Evolutionary conservation across 129 eudicot species (phyloP), one percentile per base, ranked within the genome.

Genomic region (Chrysanthemum makinoi): DNA sequence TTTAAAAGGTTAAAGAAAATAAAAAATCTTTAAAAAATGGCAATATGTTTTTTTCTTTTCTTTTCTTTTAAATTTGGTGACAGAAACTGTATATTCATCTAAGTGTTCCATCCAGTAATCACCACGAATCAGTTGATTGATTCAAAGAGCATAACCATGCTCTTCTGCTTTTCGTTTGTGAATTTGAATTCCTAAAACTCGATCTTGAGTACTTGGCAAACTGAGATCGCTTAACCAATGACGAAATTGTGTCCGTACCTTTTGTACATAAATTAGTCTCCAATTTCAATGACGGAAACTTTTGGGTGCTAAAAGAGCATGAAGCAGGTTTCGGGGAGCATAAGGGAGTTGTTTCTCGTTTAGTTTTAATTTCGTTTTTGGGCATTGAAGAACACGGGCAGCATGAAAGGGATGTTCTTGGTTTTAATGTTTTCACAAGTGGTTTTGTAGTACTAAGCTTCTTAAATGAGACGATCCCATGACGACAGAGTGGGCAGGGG

Each of bases 401-500:
- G 49, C 79, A 80, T 51, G 80, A 56, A 4, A 80, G 58, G 39
- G 80, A 75, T 47, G 76, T 55, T 68, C 48, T 54, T 3, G 74
- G 51, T 80, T 70, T 80, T 2, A 48, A 49, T 55, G 83, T 86
- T 75, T 84, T 88, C 20, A 49, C 11, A 5, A 75, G 39, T 24
- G 84, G 83, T 68, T 71, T 78, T 10, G 94, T 83, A 54, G 68
- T 77, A 3, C 83, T 66, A 1, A 89, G 89, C 72, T 87, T 89
- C 61, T 69, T 80, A 66, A 89, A 93, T 3, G 96, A 83, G 39
- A 89, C 87, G 14, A 89, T 87, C 51, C 87, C 88, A 6, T 82
- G 89, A 13, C 98, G 95, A 77, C 98, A 93, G 33, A 93, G 77
- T 8, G 98, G 98, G 69, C 98, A 93, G 5, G 98, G 77, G 77